Evolutionary conservation across 2,329 filamentous ascomycete genomes (phyloP).

Genomic region (Teratosphaeria destructans): DNA sequence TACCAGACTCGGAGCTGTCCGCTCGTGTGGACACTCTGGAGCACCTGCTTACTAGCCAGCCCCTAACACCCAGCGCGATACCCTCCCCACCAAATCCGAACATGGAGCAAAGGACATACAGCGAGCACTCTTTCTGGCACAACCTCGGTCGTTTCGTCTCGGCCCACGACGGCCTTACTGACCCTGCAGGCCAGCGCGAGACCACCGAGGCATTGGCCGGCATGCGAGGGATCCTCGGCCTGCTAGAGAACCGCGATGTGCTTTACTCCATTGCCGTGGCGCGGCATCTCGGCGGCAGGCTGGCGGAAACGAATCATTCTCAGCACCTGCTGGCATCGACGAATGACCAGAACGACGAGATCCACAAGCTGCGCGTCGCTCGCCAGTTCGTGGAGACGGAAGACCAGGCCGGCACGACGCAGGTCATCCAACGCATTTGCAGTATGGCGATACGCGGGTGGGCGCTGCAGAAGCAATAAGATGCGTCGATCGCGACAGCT

Average conservation of each 20-base stretch:
- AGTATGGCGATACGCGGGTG: slow-evolving; percentile 39
- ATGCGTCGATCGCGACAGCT: neutral
- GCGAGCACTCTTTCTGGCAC: slow-evolving; percentile 73
- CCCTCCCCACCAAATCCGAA: slow-evolving; percentile 34
- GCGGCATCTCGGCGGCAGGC: slow-evolving; percentile 58
- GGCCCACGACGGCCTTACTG: slow-evolving; percentile 50
- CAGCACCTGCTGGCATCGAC: slow-evolving; percentile 15
- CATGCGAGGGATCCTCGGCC: slow-evolving; percentile 63
- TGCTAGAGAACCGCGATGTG: slow-evolving; percentile 78
- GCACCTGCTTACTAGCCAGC: slow-evolving; percentile 62
- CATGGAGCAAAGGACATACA: slow-evolving; percentile 20
- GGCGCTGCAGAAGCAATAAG: slow-evolving; percentile 23
- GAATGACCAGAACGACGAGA: slow-evolving; percentile 28
- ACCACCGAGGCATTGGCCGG: slow-evolving; percentile 56
- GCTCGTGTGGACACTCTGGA: slow-evolving; percentile 68
- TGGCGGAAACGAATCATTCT: slow-evolving; percentile 30
- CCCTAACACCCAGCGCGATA: slow-evolving; percentile 51
- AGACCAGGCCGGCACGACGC: slow-evolving; percentile 34
- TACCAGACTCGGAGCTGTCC: slow-evolving; percentile 38
- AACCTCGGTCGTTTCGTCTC: slow-evolving; percentile 63
- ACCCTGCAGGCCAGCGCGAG: slow-evolving; percentile 33
- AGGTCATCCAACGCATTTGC: slow-evolving; percentile 39
- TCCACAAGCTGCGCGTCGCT: slow-evolving; percentile 38
- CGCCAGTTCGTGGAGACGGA: slow-evolving; percentile 39
- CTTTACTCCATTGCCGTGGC: slow-evolving; percentile 80